These are phyloP conservation scores for Orbilia javanica DNA, from an alignment of 2,329 filamentous ascomycete species.

Conservation along the genomic window DNA sequence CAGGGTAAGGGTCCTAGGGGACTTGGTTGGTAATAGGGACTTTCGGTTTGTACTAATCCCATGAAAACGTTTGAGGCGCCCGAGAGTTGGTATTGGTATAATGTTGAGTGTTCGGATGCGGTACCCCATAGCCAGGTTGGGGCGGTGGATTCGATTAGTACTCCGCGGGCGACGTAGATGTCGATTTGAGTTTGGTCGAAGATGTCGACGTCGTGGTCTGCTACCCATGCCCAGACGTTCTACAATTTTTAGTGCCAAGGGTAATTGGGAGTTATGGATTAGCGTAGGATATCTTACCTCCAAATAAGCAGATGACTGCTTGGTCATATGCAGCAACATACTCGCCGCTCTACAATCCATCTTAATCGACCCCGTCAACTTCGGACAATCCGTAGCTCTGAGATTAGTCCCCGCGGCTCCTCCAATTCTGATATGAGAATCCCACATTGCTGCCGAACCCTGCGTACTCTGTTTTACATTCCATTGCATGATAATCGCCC, in stretches of 20 bases:
- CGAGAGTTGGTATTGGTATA: constrained; percentile 79
- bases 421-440: constrained; percentile 92
- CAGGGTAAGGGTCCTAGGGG: constrained; percentile 61
- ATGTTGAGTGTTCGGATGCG: constrained; percentile 74
- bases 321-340: constrained; percentile 75
- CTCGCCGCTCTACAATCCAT: constrained; percentile 80
- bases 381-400: constrained; percentile 80
- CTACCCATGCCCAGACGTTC: constrained; percentile 82
- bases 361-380: constrained; percentile 76
- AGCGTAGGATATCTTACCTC: constrained; percentile 73
- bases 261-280: no score
- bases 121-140: constrained; percentile 75
- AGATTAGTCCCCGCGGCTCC: constrained; percentile 85
- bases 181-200: constrained; percentile 69
- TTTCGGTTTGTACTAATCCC: constrained; percentile 77
- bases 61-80: constrained; percentile 74
- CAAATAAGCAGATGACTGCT: constrained; percentile 77
- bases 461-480: constrained; percentile 70
- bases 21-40: constrained; percentile 74
- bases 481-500: constrained; percentile 79
- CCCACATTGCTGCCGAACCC: constrained; percentile 76
- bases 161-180: constrained; percentile 69
- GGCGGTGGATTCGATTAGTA: constrained; percentile 69
- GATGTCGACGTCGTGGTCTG: constrained; percentile 77
- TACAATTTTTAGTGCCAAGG: no score